A percentile compares a stretch with the other conserved stretches of the same genome.
phyloP scores from a whole-genome alignment of 1,284 basidiomycete species.

The Lignosus rhinocerotis region DNA sequence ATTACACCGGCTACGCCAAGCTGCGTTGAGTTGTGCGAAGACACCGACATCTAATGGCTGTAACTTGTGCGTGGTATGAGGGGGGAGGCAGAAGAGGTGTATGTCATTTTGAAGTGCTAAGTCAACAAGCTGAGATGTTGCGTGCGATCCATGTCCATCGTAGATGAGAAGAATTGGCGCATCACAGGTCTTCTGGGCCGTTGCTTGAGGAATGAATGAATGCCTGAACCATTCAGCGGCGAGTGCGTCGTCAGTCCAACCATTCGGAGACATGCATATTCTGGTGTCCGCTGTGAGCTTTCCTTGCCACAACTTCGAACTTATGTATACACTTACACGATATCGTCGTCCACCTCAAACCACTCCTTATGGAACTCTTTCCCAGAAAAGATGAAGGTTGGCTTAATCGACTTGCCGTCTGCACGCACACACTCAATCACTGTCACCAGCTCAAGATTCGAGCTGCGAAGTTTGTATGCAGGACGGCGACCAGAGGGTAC shows the following conservation, averaged over 20 bases:
- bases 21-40: conserved; percentile 26
- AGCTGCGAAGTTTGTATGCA: conserved; percentile 20
- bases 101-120: conserved; percentile 32
- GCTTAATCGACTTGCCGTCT: conserved; percentile 24
- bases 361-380: conserved; percentile 26
- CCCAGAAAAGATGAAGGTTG: conserved; percentile 36
- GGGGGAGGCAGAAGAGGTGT: conserved; percentile 36
- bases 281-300: background rate
- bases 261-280: conserved; percentile 26
- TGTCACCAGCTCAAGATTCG: conserved; percentile 30
- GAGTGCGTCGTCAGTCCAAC: conserved; percentile 40
- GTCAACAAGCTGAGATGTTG: conserved; percentile 26
- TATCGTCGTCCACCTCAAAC: conserved; percentile 21
- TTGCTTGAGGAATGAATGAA: conserved; percentile 23
- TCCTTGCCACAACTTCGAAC: background rate
- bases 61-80: conserved; percentile 41
- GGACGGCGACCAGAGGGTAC: background rate
- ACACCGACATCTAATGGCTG: conserved; percentile 43
- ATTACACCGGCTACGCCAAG: conserved; percentile 16
- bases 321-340: conserved; percentile 5
- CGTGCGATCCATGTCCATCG: conserved; percentile 38
- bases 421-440: conserved; percentile 31
- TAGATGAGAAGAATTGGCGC: conserved; percentile 26
- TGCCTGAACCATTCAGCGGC: conserved; percentile 35
- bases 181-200: background rate